A percentile compares a stretch with the other conserved stretches of the same genome.
Conservation (phyloP, 1,284 basidiomycete genomes). For the Pseudozyma tsukubaensis region DNA sequence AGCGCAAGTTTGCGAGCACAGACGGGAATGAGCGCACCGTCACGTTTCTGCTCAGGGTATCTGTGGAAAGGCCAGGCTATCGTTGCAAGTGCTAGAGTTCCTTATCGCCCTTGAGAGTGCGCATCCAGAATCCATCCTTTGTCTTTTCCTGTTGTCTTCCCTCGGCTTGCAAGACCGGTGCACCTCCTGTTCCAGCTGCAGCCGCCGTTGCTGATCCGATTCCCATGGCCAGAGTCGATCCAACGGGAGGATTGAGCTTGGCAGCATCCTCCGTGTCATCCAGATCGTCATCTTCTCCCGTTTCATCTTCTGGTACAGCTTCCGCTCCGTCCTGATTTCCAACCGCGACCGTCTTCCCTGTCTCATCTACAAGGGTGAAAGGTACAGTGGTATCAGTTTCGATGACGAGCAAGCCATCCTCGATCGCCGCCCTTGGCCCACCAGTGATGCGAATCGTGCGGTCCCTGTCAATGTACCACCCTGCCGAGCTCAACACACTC, state of each 20-base stretch:
- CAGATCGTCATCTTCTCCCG: constrained; percentile 9
- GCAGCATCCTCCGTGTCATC: constrained; percentile 45
- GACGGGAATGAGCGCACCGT: neutral
- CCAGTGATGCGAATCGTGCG: constrained; percentile 55
- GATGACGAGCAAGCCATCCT: constrained; percentile 58
- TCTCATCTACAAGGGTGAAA: constrained; percentile 51
- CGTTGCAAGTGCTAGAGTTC: constrained; percentile 5
- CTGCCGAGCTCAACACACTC: constrained; percentile 55
- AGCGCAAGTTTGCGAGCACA: too few relatives aligned
- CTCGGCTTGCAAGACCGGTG: constrained; percentile 32
- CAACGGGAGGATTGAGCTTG: constrained; percentile 21
- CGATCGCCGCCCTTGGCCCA: constrained; percentile 50
- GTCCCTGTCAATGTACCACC: constrained; percentile 61
- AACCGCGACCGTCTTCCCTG: constrained; percentile 48
- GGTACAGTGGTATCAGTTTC: constrained; percentile 53
- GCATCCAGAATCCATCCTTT: constrained; percentile 46
- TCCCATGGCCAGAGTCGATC: constrained; percentile 16
- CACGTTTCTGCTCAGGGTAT: too few relatives aligned
- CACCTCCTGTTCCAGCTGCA: constrained; percentile 24
- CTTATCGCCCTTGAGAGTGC: constrained; percentile 39
- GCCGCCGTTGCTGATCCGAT: constrained; percentile 30
- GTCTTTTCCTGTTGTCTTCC: constrained; percentile 31
- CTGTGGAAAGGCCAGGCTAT: too few relatives aligned
- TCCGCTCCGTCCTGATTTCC: constrained; percentile 48
- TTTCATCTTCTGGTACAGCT: constrained; percentile 19